Conservation (phyloP, 2,329 filamentous ascomycete species). For the Colletotrichum sp. region DNA sequence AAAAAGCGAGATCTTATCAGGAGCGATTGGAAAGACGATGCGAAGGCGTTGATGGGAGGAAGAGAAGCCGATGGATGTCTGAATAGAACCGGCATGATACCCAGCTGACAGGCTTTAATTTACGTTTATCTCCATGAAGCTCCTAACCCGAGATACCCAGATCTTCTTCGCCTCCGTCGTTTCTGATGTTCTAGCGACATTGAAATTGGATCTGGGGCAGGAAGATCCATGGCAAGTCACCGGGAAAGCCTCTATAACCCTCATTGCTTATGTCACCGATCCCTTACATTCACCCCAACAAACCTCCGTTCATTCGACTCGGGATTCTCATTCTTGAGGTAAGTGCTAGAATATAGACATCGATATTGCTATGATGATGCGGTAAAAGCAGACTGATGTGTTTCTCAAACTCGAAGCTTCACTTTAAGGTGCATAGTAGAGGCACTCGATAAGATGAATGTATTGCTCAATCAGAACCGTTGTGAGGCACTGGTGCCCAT, state of each 20-base stretch:
- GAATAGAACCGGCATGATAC: not conserved
- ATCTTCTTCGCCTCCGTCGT: not conserved
- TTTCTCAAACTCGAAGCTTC: not conserved
- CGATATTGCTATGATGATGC: fast-evolving
- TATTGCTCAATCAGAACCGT: not conserved
- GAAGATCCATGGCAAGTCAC: fast-evolving
- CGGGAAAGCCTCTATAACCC: not conserved
- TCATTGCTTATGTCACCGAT: not conserved
- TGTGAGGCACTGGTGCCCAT: not conserved
- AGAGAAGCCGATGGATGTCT: not conserved
- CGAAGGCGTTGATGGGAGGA: not conserved
- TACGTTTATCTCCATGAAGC: not conserved
- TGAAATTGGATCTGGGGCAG: not conserved
- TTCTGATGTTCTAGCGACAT: not conserved
- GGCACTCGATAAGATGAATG: not conserved
- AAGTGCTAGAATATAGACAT: not conserved
- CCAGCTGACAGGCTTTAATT: not conserved
- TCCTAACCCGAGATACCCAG: fast-evolving
- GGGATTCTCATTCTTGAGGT: not conserved
- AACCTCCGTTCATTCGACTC: not conserved
- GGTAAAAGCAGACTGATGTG: not conserved
- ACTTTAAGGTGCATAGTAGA: not conserved
- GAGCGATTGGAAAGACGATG: not conserved
- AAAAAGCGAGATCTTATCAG: not conserved
- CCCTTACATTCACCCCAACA: not conserved